phyloP scores from a whole-genome alignment of 1,139 yeast genomes.

The Magnusiomyces ingens region DNA sequence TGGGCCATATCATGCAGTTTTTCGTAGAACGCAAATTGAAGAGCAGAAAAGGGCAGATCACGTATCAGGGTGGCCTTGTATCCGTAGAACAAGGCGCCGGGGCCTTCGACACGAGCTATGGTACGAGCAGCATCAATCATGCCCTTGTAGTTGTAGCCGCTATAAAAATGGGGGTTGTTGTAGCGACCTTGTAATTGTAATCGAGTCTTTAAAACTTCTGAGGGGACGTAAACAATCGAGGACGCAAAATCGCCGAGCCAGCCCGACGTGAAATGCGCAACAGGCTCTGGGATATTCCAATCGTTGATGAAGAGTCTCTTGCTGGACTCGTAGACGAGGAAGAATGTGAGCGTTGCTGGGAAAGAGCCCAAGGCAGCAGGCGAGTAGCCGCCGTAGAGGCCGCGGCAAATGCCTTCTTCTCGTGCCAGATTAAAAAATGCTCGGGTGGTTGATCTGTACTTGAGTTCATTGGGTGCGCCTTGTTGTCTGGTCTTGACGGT shows the following conservation, averaged over 20 bases:
- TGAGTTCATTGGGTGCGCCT: constrained; percentile 65
- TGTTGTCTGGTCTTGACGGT: constrained; percentile 97
- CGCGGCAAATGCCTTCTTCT: constrained; percentile 81
- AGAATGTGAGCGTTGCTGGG: constrained; percentile 90
- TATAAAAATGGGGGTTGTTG: constrained; percentile 70
- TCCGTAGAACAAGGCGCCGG: constrained; percentile 72
- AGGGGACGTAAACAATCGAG: constrained; percentile 91
- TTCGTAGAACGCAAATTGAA: constrained; percentile 94
- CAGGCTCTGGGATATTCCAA: constrained; percentile 61
- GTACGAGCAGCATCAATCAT: constrained; percentile 57
- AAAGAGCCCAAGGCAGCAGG: constrained; percentile 84
- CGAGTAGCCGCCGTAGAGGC: constrained; percentile 84
- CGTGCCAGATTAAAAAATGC: constrained; percentile 67
- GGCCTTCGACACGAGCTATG: constrained; percentile 64
- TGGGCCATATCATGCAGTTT: constrained; percentile 45
- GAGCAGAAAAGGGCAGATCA: constrained; percentile 90
- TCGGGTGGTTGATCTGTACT: constrained; percentile 56
- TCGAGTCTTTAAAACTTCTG: constrained; percentile 91
- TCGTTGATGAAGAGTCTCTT: constrained; percentile 65
- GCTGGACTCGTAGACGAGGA: constrained; percentile 78
- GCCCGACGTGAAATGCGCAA: constrained; percentile 78
- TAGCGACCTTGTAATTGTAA: constrained; percentile 83
- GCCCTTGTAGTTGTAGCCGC: constrained; percentile 82
- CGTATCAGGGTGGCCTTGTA: constrained; percentile 88
- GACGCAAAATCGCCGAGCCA: constrained; percentile 86